These are phyloP conservation scores for Fusarium oxysporum DNA, from an alignment of 2,329 filamentous ascomycete species.

Conservation along the genomic window DNA sequence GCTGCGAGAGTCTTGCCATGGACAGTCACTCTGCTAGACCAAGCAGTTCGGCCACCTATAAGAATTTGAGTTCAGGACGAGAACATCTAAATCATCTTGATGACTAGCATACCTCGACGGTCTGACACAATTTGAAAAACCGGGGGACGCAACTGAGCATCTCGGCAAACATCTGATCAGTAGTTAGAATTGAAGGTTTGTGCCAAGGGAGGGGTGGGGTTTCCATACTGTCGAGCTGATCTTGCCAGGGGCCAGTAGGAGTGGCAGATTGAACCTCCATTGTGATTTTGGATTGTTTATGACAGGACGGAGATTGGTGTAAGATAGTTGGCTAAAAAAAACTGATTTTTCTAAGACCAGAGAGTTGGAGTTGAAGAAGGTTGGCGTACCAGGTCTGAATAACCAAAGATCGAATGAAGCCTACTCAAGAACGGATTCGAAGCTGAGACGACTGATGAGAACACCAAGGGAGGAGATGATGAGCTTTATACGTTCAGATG, in stretches of 20 bases:
- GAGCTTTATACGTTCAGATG: constrained; percentile 38
- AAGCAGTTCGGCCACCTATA: constrained; percentile 87
- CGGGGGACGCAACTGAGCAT: constrained; percentile 64
- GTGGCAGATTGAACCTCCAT: constrained; percentile 42
- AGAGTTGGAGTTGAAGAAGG: background rate
- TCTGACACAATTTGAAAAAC: constrained; percentile 80
- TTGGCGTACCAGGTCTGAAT: background rate
- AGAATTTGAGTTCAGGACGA: background rate
- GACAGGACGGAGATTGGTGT: background rate
- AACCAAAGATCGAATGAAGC: background rate
- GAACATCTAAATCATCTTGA: background rate
- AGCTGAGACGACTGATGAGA: constrained; percentile 6
- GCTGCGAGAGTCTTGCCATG: constrained; percentile 74
- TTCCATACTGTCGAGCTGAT: constrained; percentile 66
- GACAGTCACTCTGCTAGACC: constrained; percentile 85
- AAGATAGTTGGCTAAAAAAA: background rate
- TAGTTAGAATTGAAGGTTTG: constrained; percentile 15
- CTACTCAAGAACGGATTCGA: background rate
- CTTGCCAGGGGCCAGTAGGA: constrained; percentile 61
- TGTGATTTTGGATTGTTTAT: constrained; percentile 1
- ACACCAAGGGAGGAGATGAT: constrained; percentile 11
- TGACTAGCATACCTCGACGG: constrained; percentile 69
- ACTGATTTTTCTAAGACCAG: background rate
- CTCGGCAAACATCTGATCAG: constrained; percentile 66
- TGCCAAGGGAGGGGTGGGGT: background rate